Evolutionary conservation across 2,329 filamentous ascomycete genomes (phyloP), one percentile per base, ranked within the genome.

Genomic region (Cladosporium phlei): DNA sequence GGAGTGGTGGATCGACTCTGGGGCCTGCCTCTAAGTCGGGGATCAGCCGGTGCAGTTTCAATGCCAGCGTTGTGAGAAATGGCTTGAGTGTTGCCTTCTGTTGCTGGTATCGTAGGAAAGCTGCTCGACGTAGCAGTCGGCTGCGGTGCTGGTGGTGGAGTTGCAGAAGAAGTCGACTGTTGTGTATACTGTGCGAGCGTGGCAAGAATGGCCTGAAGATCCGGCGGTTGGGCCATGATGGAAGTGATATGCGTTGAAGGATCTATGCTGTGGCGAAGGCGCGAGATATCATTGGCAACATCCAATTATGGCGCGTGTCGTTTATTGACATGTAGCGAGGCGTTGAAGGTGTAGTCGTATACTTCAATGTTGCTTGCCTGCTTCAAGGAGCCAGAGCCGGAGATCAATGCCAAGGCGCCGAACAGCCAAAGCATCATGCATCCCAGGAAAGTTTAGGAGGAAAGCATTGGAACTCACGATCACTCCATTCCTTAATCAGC

Each of bases 151-250:
- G 37, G 28, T n/a, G 27, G 35, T 34, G 38, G 30, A n/a, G 29
- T n/a, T 11, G 40, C 21, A 14, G 28, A n/a, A 27, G 29, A 19
- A 4, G 17, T 8, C n/a, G 29, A 20, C 11, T 35, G 40, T 21
- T 34, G 33, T 9, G 35, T 28, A 34, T 47, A 27, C 27, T 58
- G 58, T 12, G 62, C 56, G 5, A 66, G 58, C 19, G 59, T 66
- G 4, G 63, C 62, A 24, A 66, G 60, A 25, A 66, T 65, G 6
- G 55, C 43, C 25, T 63, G 58, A 10, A 66, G 52, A 47, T 64
- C 61, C 34, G 60, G 60, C 7, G 52, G 47, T 20, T 42, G 46
- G 20, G 38, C 27, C 45, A 47, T 47, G 14, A 5, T 27, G 5
- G n/a, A 21, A n/a, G 5, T 5, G 21, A 27, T 12, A 25, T 12